A percentile compares a stretch with the other conserved stretches of the same genome.
Conservation (phyloP, 257 asterid genomes). For the Solanum microdontum region DNA sequence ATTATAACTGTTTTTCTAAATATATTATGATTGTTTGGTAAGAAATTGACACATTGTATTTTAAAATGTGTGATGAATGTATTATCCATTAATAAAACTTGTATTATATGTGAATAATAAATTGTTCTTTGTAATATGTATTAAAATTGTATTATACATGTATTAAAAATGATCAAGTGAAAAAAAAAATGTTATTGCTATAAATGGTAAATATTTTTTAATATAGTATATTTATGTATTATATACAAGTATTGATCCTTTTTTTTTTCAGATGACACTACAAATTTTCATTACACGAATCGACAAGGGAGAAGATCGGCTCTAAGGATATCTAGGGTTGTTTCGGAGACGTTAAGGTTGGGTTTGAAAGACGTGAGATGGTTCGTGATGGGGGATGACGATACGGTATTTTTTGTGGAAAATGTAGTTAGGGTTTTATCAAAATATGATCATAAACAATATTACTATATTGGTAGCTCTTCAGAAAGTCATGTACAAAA, state of each 20-base stretch:
- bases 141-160: too few species aligned
- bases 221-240: too few species aligned
- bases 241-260: neutral
- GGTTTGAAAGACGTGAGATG: slow-evolving; percentile 47
- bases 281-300: slow-evolving; percentile 32
- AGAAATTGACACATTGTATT: too few species aligned
- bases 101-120: too few species aligned
- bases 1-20: too few species aligned
- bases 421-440: slow-evolving; percentile 43
- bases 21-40: too few species aligned
- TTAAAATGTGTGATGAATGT: too few species aligned
- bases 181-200: too few species aligned
- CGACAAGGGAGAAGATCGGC: slow-evolving; percentile 55
- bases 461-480: slow-evolving; percentile 51
- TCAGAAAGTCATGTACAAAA: slow-evolving; percentile 68
- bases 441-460: slow-evolving; percentile 53
- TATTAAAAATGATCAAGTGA: too few species aligned
- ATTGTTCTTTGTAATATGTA: too few species aligned
- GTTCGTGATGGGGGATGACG: slow-evolving; percentile 75
- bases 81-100: too few species aligned
- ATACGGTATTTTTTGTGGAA: slow-evolving; percentile 49
- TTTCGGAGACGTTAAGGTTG: slow-evolving; percentile 42
- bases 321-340: slow-evolving; percentile 50
- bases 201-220: too few species aligned
- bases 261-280: slow-evolving; percentile 19